Base-by-base conservation (phyloP, 805 yeast species). In the Lipomyces starkeyi region DNA sequence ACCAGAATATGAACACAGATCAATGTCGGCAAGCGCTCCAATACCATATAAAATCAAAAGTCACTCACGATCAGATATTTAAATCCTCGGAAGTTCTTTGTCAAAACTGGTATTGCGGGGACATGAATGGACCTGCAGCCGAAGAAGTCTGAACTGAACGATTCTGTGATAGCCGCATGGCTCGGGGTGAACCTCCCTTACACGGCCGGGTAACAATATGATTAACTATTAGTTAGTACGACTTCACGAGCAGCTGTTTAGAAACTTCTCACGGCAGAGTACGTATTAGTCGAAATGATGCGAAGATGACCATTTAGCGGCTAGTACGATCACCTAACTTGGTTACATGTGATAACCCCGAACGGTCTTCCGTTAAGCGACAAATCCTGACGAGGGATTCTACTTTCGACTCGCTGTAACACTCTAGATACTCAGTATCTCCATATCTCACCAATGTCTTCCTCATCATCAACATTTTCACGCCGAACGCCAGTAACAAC, bases 401-500 rank as follows among this genome's bases (percentile, higher is more conserved):
- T 13, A 5, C 14, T 2, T 37, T 37, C 43, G 6, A 9, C 17
- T 37, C 43, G 13, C 43, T 1, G 17, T 37, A 37, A 13, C 43
- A 5, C 17, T 13, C 5, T 17, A 13, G 17, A 17, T 1, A 37
- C 43, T 3, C 13, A 37, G 32, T 29, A 29, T 43, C 49, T 2
- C 49, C 49, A 17, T 25, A 17, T n/a, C 20, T 43, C 49, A 5
- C 22, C 49, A 43, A 43, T 43, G 20, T 43, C n/a, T n/a, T 43
- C 49, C 49, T n/a, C 49, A 7, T 43, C 49, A n/a, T 53, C 56
- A 14, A 58, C 64, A 11, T 56, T 58, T 20, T 8, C 59, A 22
- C 58, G 66, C 47, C 61, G 60, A 22, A 62, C 69, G 49, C 66
- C 64, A 8, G 32, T 63, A 17, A 59, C 64, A 2, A 40, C 62